phyloP scores from a whole-genome alignment of 495 filamentous ascomycete genomes.

The Xylaria telfairii region DNA sequence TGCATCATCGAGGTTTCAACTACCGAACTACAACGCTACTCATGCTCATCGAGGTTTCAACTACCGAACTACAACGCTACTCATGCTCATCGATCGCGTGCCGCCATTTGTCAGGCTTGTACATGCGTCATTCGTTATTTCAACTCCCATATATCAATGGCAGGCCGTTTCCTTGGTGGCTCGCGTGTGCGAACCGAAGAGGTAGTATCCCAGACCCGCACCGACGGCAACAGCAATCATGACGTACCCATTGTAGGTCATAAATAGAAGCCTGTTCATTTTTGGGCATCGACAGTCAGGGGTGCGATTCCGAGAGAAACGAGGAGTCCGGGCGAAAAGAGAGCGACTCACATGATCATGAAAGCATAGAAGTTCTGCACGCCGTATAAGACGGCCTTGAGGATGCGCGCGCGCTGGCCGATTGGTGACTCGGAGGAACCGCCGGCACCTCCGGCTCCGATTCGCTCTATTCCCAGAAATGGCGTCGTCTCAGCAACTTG shows the following conservation, averaged over 20 bases:
- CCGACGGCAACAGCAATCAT: constrained; percentile 92
- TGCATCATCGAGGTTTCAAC: neutral
- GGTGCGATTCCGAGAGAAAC: neutral
- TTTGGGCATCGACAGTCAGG: neutral
- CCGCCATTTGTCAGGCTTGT: neutral
- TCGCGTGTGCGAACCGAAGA: constrained; percentile 74
- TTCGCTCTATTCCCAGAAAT: constrained; percentile 61
- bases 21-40: neutral
- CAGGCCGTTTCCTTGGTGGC: constrained; percentile 86
- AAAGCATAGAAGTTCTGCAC: constrained; percentile 98
- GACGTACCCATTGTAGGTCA: constrained; percentile 99
- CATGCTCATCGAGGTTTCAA: neutral
- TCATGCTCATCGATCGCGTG: constrained; percentile 2
- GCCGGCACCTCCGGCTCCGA: constrained; percentile 34
- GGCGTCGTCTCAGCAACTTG: constrained; percentile 61
- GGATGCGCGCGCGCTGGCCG: constrained; percentile 68
- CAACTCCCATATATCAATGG: constrained; percentile 61
- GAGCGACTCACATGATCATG: constrained; percentile 88
- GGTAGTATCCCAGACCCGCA: constrained; percentile 84
- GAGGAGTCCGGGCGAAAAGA: neutral
- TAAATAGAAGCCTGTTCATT: constrained; percentile 86
- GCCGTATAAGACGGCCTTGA: constrained; percentile 85
- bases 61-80: neutral
- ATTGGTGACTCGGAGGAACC: constrained; percentile 42
- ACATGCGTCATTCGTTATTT: neutral